These are phyloP conservation scores for Candida maltosa DNA, from an alignment of 805 yeast genomes.

Conservation along the genomic window DNA sequence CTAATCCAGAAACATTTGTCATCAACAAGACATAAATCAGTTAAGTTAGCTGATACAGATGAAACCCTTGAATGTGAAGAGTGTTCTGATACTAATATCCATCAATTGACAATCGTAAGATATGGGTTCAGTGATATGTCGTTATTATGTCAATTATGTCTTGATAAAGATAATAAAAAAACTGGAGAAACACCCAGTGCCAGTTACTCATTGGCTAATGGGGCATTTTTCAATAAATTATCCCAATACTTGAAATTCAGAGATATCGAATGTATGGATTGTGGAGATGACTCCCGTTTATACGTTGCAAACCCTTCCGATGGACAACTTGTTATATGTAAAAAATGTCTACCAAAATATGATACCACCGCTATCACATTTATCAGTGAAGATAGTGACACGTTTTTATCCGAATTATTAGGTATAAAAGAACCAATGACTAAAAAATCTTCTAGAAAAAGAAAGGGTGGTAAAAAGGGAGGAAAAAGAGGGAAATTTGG, in stretches of 20 bases:
- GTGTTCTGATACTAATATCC: slow-evolving; percentile 52
- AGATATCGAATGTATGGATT: slow-evolving; percentile 46
- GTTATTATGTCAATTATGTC: slow-evolving; percentile 46
- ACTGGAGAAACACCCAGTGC: slow-evolving; percentile 42
- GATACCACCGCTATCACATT: slow-evolving; percentile 15
- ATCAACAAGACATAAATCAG: slow-evolving; percentile 50
- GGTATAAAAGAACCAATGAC: slow-evolving; percentile 43
- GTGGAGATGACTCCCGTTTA: slow-evolving; percentile 41
- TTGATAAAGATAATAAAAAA: slow-evolving; percentile 25
- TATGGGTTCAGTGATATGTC: slow-evolving; percentile 56
- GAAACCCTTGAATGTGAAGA: slow-evolving; percentile 54
- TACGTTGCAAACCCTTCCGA: slow-evolving; percentile 21
- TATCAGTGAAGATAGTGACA: slow-evolving; percentile 45
- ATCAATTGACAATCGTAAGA: slow-evolving; percentile 47
- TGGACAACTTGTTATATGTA: slow-evolving; percentile 36
- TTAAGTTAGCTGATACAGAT: slow-evolving; percentile 27
- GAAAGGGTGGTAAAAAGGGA: slow-evolving; percentile 20
- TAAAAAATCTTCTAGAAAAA: slow-evolving; percentile 23
- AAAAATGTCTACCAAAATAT: slow-evolving; percentile 34
- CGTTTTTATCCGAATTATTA: slow-evolving; percentile 43
- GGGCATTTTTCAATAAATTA: slow-evolving; percentile 50
- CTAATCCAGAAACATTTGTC: slow-evolving; percentile 52
- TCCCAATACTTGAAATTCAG: slow-evolving; percentile 46
- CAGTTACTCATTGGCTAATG: slow-evolving; percentile 50
- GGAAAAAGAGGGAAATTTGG: slow-evolving; percentile 6